Base-by-base conservation (phyloP, 1,139 yeast species). In the Candida glucosophila region DNA sequence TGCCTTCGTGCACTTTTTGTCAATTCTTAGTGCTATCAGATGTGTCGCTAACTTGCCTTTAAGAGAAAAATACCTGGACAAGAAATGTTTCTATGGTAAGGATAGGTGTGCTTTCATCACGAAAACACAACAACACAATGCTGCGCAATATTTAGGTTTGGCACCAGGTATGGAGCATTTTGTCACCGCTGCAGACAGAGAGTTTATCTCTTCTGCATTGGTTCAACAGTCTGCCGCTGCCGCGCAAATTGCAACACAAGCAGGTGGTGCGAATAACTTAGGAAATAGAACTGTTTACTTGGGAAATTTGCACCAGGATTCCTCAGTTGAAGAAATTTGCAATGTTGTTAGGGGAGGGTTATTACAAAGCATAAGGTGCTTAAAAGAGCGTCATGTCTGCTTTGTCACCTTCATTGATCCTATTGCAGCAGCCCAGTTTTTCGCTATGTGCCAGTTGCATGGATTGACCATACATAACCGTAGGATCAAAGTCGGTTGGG, bases 121-220 rank as follows among this genome's bases (percentile, higher is more conserved):
- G 19, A 85, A 83, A 52, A 82, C 96, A 15, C 96, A 90, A 55
- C 95, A 86, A 54, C 96, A 88, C 48, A 86, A 88, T 51, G 97
- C 97, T 13, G 95, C 96, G 6, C 95, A 88, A 54, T 88, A 85
- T 49, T 61, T 88, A 33, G 96, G 96, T 2, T 67, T 86, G 39
- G 86, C 88, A 21, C 93, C 94, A 13, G 93, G 93, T 15, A 75
- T 78, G 73, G 95, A 82, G 47, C 86, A 81, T 46, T 63, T 82
- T 32, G 77, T 77, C 15, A 78, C 86, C 22, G 80, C 80, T 33
- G 85, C 88, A 13, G 95, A 86, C 49, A 61, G 82, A 27, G 82
- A 74, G 38, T 65, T 73, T 39, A 67, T 41, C 38, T 71, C 77
- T 2, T 60, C 67, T 23, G 78, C 79, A 3, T 59, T 73, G 36